Conservation (phyloP, 2,329 filamentous ascomycete species). For the Plectosphaerella plurivora region DNA sequence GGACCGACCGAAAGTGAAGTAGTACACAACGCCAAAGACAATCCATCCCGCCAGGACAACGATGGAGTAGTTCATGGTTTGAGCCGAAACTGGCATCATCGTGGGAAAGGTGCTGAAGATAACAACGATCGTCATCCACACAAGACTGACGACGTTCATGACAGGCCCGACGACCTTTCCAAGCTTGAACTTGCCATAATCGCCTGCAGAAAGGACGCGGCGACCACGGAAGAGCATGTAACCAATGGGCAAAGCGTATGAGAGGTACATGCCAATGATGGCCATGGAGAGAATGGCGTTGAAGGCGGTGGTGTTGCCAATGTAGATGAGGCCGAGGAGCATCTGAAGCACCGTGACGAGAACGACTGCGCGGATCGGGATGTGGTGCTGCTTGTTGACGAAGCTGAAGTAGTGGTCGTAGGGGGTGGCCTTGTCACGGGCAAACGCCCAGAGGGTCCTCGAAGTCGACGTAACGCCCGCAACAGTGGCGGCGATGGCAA, state of each 20-base stretch:
- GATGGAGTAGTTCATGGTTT: conserved; percentile 42
- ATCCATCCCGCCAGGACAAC: conserved; percentile 37
- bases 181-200: conserved; percentile 22
- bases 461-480: conserved; percentile 30
- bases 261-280: conserved; percentile 37
- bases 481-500: conserved; percentile 22
- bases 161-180: conserved; percentile 23
- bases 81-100: conserved; percentile 29
- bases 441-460: conserved; percentile 32
- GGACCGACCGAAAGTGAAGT: conserved; percentile 14
- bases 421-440: conserved; percentile 29
- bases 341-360: conserved; percentile 20
- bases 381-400: conserved; percentile 22
- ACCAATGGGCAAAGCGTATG: conserved; percentile 33
- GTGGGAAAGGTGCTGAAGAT: conserved; percentile 41
- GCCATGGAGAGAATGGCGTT: conserved; percentile 35
- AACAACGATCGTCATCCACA: conserved; percentile 38
- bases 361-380: conserved; percentile 25
- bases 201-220: conserved; percentile 7
- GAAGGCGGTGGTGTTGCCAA: conserved; percentile 35
- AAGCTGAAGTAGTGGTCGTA: conserved; percentile 29
- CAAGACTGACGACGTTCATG: conserved; percentile 33
- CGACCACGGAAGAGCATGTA: conserved; percentile 32
- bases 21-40: conserved; percentile 27
- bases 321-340: conserved; percentile 30